phyloP scores from a whole-genome alignment of 1,284 basidiomycete genomes.

The Stereum hirsutum region DNA sequence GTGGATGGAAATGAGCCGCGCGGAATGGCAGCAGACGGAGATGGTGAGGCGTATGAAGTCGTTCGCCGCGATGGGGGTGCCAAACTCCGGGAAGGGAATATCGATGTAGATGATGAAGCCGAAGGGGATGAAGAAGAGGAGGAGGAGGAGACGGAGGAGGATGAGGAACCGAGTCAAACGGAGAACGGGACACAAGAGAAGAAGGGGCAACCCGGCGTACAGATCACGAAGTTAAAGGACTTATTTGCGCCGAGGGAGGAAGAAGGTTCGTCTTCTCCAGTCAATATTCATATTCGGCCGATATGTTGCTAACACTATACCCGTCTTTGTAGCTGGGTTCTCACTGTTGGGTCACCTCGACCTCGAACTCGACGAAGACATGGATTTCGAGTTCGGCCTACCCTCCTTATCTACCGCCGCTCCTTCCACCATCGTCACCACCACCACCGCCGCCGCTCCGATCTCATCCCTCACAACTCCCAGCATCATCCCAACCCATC shows the following conservation, averaged over 20 bases:
- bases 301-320: neutral
- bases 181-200: neutral
- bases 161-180: neutral
- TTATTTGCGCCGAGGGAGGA: constrained; percentile 61
- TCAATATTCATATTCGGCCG: neutral
- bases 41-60: too few species aligned
- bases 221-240: constrained; percentile 42
- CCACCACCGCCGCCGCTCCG: constrained; percentile 8
- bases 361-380: constrained; percentile 47
- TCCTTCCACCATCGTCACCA: too few species aligned
- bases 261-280: constrained; percentile 33
- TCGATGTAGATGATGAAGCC: constrained; percentile 25
- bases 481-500: neutral
- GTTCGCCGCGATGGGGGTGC: too few species aligned
- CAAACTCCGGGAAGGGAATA: constrained; percentile 8
- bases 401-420: too few species aligned
- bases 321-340: constrained; percentile 32
- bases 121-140: constrained; percentile 3
- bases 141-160: neutral
- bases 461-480: neutral
- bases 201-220: constrained; percentile 1
- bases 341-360: constrained; percentile 61
- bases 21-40: constrained; percentile 5
- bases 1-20: constrained; percentile 30
- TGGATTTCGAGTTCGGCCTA: constrained; percentile 40